Percentiles rank a stretch among this genome's conserved stretches.
phyloP scores from a whole-genome alignment of 306 rosid genomes.

The Trifolium fragiferum region DNA sequence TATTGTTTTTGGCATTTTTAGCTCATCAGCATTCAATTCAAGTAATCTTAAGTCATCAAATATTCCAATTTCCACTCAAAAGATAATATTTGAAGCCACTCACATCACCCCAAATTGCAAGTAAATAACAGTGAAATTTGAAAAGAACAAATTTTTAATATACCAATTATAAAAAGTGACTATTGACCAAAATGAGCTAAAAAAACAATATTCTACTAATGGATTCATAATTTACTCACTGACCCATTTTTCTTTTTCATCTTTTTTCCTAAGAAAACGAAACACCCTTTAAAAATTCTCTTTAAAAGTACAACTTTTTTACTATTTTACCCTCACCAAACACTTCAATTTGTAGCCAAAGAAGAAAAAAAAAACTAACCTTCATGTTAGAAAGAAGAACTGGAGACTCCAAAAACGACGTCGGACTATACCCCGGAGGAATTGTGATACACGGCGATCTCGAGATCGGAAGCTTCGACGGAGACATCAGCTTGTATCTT shows the following conservation, averaged over 20 bases:
- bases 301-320: neutral
- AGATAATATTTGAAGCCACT: constrained; percentile 26
- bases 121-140: constrained; percentile 24
- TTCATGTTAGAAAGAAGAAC: constrained; percentile 87
- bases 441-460: constrained; percentile 79
- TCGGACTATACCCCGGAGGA: constrained; percentile 86
- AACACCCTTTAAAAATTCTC: constrained; percentile 42
- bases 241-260: constrained; percentile 15
- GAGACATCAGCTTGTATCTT: constrained; percentile 85
- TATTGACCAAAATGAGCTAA: neutral
- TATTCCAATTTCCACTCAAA: constrained; percentile 44
- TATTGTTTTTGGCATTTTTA: constrained; percentile 47
- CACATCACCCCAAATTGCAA: constrained; percentile 27
- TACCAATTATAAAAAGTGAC: constrained; percentile 9
- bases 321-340: constrained; percentile 13
- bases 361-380: constrained; percentile 47
- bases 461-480: constrained; percentile 99
- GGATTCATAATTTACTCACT: neutral
- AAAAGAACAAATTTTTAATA: constrained; percentile 35
- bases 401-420: constrained; percentile 90
- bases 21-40: constrained; percentile 59
- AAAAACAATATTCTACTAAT: constrained; percentile 21
- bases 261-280: constrained; percentile 7
- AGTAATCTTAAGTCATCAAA: constrained; percentile 47
- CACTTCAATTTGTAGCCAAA: constrained; percentile 17